These are phyloP conservation scores for Microbotryomycetes sp. DNA, from an alignment of 1,284 basidiomycete species.

Conservation along the genomic window DNA sequence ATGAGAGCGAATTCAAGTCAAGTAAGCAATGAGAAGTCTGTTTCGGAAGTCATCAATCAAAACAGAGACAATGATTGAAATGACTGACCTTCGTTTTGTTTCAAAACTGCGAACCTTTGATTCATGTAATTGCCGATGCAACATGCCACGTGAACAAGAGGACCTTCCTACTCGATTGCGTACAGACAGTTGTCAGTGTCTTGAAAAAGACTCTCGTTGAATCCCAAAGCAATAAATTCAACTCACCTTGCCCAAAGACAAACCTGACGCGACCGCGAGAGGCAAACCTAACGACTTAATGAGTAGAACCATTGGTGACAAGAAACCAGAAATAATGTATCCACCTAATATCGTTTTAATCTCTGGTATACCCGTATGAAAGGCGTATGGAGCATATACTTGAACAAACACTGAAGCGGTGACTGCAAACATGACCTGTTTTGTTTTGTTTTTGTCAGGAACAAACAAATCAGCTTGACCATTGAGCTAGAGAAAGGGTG, in stretches of 20 bases:
- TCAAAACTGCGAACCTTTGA: conserved; percentile 74
- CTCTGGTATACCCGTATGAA: conserved; percentile 91
- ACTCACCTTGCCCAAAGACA: conserved; percentile 69
- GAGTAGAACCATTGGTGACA: conserved; percentile 61
- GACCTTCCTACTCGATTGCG: conserved; percentile 91
- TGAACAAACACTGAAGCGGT: conserved; percentile 58
- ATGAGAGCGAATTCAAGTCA: not conserved
- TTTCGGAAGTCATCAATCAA: too few species aligned
- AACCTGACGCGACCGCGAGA: conserved; percentile 80
- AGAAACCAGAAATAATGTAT: conserved; percentile 90
- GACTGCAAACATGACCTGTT: conserved; percentile 64
- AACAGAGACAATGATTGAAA: not conserved
- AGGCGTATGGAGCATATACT: conserved; percentile 50
- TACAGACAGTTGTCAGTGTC: not conserved
- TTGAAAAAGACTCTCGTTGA: not conserved
- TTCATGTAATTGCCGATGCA: conserved; percentile 93
- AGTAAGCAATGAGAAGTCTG: too few species aligned
- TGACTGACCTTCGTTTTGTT: conserved; percentile 33
- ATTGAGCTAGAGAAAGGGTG: not conserved
- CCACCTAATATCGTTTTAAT: conserved; percentile 94
- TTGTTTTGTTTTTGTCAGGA: not conserved
- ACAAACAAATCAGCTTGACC: not conserved
- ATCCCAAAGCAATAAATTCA: conserved; percentile 7
- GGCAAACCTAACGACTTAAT: conserved; percentile 85
- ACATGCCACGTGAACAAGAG: conserved; percentile 92